phyloP scores from a whole-genome alignment of 2,329 filamentous ascomycete genomes.

The Chaetomiaceae sp. region DNA sequence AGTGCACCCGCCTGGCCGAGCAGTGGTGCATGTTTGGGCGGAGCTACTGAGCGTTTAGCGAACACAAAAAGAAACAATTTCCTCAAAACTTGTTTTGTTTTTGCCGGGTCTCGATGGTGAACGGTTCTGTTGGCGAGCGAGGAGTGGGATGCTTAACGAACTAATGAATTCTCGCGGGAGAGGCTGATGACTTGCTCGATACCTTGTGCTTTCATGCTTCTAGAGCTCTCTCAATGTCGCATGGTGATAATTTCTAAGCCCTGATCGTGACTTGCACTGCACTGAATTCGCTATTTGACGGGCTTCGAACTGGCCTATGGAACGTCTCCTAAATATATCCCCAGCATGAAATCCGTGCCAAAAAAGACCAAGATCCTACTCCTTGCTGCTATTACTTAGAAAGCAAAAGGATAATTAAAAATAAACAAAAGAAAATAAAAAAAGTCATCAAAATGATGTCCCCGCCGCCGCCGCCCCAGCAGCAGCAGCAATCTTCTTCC shows the following conservation, averaged over 20 bases:
- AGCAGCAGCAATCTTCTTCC: not conserved
- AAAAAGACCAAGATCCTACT: too few species aligned
- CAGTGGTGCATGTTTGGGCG: constrained; percentile 91
- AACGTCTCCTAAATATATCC: too few species aligned
- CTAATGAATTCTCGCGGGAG: not conserved
- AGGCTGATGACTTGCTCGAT: constrained; percentile 9
- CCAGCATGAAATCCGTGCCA: too few species aligned
- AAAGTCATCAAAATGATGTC: too few species aligned
- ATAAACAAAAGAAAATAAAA: not conserved
- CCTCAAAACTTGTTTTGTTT: not conserved
- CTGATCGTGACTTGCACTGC: not conserved
- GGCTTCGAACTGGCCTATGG: too few species aligned
- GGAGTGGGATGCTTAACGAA: not conserved
- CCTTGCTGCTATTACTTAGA: too few species aligned
- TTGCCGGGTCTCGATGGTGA: not conserved
- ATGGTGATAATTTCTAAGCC: too few species aligned
- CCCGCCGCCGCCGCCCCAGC: too few species aligned
- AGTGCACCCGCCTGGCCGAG: constrained; percentile 71
- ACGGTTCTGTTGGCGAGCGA: not conserved
- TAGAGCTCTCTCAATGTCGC: constrained; percentile 5
- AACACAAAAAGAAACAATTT: not conserved
- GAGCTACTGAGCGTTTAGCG: constrained; percentile 45
- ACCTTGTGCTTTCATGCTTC: constrained; percentile 4
- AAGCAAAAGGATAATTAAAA: too few species aligned
- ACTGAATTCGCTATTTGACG: too few species aligned